phyloP scores from a whole-genome alignment of 176 grass and related monocot genomes.

The Chloris gayana region DNA sequence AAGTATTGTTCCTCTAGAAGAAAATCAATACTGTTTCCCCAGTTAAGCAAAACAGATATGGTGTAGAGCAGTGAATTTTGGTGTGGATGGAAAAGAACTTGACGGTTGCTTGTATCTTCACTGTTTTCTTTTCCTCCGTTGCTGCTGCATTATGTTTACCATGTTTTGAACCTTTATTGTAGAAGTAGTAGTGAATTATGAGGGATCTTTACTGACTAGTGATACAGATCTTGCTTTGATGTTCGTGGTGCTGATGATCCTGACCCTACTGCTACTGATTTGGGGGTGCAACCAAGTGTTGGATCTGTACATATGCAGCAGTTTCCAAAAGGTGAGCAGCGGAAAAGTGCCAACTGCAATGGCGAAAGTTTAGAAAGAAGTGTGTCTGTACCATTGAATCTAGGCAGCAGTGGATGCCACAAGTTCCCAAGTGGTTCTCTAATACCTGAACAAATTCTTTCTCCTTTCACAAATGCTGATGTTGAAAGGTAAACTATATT shows the following conservation, averaged over 20 bases:
- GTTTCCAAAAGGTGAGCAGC: constrained; percentile 41
- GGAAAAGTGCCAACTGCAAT: constrained; percentile 46
- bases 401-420: constrained; percentile 42
- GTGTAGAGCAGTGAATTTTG: background rate
- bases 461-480: constrained; percentile 62
- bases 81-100: background rate
- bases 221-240: constrained; percentile 88
- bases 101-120: background rate
- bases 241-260: constrained; percentile 63
- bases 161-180: constrained; percentile 30
- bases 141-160: constrained; percentile 4
- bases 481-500: constrained; percentile 54
- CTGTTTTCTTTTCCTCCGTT: constrained; percentile 18
- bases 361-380: constrained; percentile 74
- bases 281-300: constrained; percentile 36
- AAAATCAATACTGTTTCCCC: background rate
- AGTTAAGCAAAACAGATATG: background rate
- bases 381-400: constrained; percentile 61
- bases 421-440: constrained; percentile 80
- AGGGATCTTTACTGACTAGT: constrained; percentile 39
- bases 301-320: constrained; percentile 51
- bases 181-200: constrained; percentile 29
- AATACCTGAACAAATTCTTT: constrained; percentile 82
- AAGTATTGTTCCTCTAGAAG: background rate
- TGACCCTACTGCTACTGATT: constrained; percentile 43